Evolutionary conservation across 768 basidiomycete species (phyloP).

Genomic region (Rhizopogon vulgaris): DNA sequence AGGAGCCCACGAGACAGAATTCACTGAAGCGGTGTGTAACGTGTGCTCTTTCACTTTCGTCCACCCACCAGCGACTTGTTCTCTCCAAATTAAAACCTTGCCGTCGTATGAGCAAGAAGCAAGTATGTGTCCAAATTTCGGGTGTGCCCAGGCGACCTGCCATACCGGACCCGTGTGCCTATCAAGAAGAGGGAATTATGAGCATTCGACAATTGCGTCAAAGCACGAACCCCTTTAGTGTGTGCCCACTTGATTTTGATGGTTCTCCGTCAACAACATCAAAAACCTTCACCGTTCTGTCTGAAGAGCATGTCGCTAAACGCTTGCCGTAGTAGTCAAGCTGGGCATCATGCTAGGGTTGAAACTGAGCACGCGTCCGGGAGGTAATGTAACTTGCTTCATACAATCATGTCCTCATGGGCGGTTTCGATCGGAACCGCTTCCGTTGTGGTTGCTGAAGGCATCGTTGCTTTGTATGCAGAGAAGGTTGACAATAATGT

Average conservation of each 20-base stretch:
- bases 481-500: not conserved
- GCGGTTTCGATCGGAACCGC: slow-evolving; percentile 87
- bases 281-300: slow-evolving; percentile 91
- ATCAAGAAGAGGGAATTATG: not conserved
- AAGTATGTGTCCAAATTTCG: slow-evolving; percentile 92
- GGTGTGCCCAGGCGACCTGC: slow-evolving; percentile 98
- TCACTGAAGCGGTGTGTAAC: slow-evolving; percentile 90
- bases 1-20: slow-evolving; percentile 98
- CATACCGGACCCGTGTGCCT: slow-evolving; percentile 97
- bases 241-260: slow-evolving; percentile 58
- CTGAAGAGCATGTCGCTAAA: slow-evolving; percentile 92
- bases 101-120: slow-evolving; percentile 99
- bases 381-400: not conserved
- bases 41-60: slow-evolving; percentile 93
- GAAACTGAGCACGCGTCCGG: not conserved
- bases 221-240: slow-evolving; percentile 67
- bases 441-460: slow-evolving; percentile 51
- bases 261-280: slow-evolving; percentile 87
- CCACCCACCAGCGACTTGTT: slow-evolving; percentile 74
- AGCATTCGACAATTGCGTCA: not conserved
- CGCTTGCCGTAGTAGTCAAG: slow-evolving; percentile 96
- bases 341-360: slow-evolving; percentile 91
- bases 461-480: slow-evolving; percentile 14
- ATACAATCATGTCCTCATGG: slow-evolving; percentile 97
- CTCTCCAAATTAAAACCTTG: slow-evolving; percentile 97